phyloP scores from a whole-genome alignment of 2,329 filamentous ascomycete genomes.

The Diaporthe sp. region DNA sequence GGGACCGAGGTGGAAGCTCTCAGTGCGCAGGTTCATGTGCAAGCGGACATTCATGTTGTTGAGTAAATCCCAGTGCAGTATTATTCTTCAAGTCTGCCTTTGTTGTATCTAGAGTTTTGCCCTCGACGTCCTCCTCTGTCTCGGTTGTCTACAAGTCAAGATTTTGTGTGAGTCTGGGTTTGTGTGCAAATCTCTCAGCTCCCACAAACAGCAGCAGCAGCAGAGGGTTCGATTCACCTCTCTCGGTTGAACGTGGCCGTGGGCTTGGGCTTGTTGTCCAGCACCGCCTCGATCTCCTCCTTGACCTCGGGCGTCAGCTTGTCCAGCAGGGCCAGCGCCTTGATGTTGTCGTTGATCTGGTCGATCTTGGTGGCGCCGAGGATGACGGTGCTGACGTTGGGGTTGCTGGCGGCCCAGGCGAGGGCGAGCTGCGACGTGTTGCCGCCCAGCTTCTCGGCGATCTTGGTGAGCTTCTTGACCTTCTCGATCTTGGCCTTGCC shows the following conservation, averaged over 20 bases:
- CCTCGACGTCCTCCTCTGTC: constrained; percentile 21
- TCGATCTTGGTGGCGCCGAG: constrained; percentile 69
- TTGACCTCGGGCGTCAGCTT: constrained; percentile 72
- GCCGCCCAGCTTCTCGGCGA: constrained; percentile 75
- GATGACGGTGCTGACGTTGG: constrained; percentile 72
- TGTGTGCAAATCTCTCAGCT: not conserved
- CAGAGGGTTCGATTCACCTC: constrained; percentile 39
- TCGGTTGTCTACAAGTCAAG: constrained; percentile 29
- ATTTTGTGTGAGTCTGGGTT: constrained; percentile 21
- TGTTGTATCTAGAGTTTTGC: constrained; percentile 25
- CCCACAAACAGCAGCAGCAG: not conserved
- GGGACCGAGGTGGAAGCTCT: too few relatives aligned
- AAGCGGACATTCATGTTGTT: not conserved
- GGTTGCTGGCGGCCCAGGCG: constrained; percentile 74
- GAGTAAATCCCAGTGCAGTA: not conserved
- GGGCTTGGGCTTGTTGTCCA: constrained; percentile 49
- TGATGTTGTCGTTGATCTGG: constrained; percentile 73
- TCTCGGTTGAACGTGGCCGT: constrained; percentile 44
- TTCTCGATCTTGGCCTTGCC: constrained; percentile 66
- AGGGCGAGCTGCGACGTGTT: constrained; percentile 69
- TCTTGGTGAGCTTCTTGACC: constrained; percentile 70
- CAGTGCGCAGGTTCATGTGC: not conserved
- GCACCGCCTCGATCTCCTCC: constrained; percentile 66
- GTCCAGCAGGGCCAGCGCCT: constrained; percentile 65
- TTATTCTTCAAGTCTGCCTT: not conserved